Base-by-base conservation (phyloP, 306 rosid species). In the Carpinus viminea region DNA sequence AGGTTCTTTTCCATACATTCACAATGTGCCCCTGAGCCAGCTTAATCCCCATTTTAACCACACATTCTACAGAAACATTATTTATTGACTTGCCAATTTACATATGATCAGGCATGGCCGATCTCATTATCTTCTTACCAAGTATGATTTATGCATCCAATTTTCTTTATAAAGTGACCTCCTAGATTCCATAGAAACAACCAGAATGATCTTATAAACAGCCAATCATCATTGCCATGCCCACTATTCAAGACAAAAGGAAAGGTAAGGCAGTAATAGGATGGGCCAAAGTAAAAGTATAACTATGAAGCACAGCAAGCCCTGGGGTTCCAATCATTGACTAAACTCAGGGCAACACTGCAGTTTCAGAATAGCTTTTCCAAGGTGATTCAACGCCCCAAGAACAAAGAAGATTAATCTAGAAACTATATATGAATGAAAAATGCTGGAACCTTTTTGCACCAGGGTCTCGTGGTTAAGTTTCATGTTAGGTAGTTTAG, bases 381-480 rank as follows among this genome's bases (percentile, higher is more conserved):
- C 12, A 62, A 15, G 69, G 20, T 28, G 8, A 31, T 28, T 62
- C 45, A 62, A 62, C 45, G 45, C 69, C 45, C 2, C 21, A 15
- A 62, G 69, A 62, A 62, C 69, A 62, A 62, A 12, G n/a, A 61
- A 28, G 20, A 62, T 5, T 62, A 62, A 62, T 62, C n/a, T 13
- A 18, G 45, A 59, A 24, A 21, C n/a, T 21, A 17, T 15, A 13
- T 31, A 20, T 28, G 21, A 31, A 28, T 31, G 10, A 28, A 62
- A 28, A 13, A 10, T 62, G 69, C 43, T 7, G 13, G 45, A 62
- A 62, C 31, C 12, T 12, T 28, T 62, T 62, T 62, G 43, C 7
- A 28, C n/a, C 65, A 10, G 69, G 43, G 18, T 13, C 69, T 5
- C 2, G 18, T 31, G 45, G 11, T 31, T 62, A 62, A 28, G 43